A percentile compares a stretch with the other conserved stretches of the same genome.
These are phyloP conservation scores for Cutaneotrichosporon sp. DNA, from an alignment of 1,284 basidiomycete genomes.

Conservation along the genomic window DNA sequence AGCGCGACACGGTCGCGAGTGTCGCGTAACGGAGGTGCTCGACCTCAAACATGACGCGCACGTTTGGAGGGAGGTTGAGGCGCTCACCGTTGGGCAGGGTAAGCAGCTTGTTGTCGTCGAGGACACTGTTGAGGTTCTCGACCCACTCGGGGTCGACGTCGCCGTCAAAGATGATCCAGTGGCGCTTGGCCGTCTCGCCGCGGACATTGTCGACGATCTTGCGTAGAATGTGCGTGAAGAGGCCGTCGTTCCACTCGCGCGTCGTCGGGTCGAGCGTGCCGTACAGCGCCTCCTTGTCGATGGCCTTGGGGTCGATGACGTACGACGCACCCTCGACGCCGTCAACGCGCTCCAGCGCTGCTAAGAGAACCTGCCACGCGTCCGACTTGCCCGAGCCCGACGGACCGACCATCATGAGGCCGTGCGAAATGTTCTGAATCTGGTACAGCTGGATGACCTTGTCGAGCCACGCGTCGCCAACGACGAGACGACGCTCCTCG, in stretches of 20 bases:
- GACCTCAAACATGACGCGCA: constrained; percentile 99
- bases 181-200: constrained; percentile 91
- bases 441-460: constrained; percentile 98
- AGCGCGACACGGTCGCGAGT: constrained; percentile 96
- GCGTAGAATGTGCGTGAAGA: constrained; percentile 95
- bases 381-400: constrained; percentile 97
- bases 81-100: constrained; percentile 98
- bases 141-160: constrained; percentile 99
- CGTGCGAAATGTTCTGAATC: constrained; percentile 99
- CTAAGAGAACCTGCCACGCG: constrained; percentile 90
- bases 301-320: constrained; percentile 98
- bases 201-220: constrained; percentile 99
- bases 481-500: constrained; percentile 72
- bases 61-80: constrained; percentile 91
- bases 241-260: constrained; percentile 98
- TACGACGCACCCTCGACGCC: constrained; percentile 89
- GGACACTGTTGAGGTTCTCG: constrained; percentile 97
- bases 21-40: constrained; percentile 97
- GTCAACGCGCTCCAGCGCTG: constrained; percentile 85
- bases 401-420: constrained; percentile 98
- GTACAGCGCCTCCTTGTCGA: constrained; percentile 96
- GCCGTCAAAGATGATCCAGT: constrained; percentile 99
- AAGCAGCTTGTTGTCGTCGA: constrained; percentile 97
- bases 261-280: constrained; percentile 96
- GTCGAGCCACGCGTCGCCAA: constrained; percentile 83